Conservation (phyloP, 2,329 filamentous ascomycete species). For the Botrytis tulipae region DNA sequence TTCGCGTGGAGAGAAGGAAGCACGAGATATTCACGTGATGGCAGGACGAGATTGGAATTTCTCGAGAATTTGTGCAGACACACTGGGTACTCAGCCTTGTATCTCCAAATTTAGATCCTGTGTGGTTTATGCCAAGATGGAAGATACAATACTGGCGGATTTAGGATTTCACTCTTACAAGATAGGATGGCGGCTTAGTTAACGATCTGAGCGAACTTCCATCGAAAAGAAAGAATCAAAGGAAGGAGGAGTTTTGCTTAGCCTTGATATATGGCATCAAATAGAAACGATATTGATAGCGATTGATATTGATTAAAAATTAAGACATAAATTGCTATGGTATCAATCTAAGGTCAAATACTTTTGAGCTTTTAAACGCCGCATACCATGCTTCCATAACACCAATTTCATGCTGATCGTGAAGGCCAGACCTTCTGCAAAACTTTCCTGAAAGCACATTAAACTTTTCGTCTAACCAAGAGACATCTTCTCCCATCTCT, state of each 20-base stretch:
- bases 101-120: not conserved
- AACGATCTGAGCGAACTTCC: not conserved
- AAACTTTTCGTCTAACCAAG: slow-evolving; percentile 12
- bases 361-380: slow-evolving; percentile 12
- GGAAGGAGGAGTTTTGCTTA: not conserved
- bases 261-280: not conserved
- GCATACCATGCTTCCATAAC: not conserved
- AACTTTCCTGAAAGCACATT: not conserved
- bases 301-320: slow-evolving; percentile 2
- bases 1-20: not conserved
- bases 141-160: not conserved
- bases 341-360: not conserved
- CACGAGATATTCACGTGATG: not conserved
- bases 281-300: not conserved
- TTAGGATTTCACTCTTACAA: not conserved
- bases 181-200: not conserved
- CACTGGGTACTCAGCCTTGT: not conserved
- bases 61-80: too few species aligned
- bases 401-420: too few species aligned
- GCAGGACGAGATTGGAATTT: not conserved
- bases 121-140: not conserved
- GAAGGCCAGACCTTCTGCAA: not conserved
- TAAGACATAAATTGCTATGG: not conserved
- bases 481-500: slow-evolving; percentile 17
- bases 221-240: not conserved